Base-by-base conservation (phyloP, 768 basidiomycete genomes). In the Pleurotus ostreatus region DNA sequence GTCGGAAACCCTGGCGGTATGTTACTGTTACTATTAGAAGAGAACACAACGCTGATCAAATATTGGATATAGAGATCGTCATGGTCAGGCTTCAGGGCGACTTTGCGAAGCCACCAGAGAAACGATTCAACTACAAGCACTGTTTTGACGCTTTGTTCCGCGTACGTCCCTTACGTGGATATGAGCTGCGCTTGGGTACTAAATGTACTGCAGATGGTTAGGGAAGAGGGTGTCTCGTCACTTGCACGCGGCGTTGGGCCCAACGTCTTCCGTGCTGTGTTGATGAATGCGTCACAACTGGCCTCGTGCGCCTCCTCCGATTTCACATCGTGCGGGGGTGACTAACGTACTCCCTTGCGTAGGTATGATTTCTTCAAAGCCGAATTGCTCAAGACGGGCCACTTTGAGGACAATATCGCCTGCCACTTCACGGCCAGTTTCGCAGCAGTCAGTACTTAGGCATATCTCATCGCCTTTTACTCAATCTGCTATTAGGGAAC, bases 291-390 rank as follows among this genome's bases (percentile, higher is more conserved):
- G 48, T 89, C 87, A 72, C 93, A 96, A 68, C 83, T 95, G 22
- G 93, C 92, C 1, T 92, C 92, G 85, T 92, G 67, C 68, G 89
- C 76, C 4, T 30, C 34, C 26, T 26, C 38, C 15, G 45, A 3
- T 26, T 23, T 48, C 9, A 34, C 2, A 11, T 34, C 9, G 30
- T 11, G 8, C 11, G 8, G 0, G 30, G 0, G 8, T 11, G 11
- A 11, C 9, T 34, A 34, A 34, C 30, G 4, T 34, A 11, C 8
- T 34, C 11, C 30, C 30, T 46, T 26, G 15, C 34, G 22, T 57
- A 92, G 88, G 9, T 96, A 96, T 65, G 94, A 96, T 69, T 92
- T 89, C 68, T 93, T 94, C 82, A 96, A 96, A 70, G 78, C 85
- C 2, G 86, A 92, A 64, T 74, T 95, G 4, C 70, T 94, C 48